A percentile compares a stretch with the other conserved stretches of the same genome.
Evolutionary conservation across 1,139 yeast species (phyloP).

Genomic region (Yamadazyma diospyri): DNA sequence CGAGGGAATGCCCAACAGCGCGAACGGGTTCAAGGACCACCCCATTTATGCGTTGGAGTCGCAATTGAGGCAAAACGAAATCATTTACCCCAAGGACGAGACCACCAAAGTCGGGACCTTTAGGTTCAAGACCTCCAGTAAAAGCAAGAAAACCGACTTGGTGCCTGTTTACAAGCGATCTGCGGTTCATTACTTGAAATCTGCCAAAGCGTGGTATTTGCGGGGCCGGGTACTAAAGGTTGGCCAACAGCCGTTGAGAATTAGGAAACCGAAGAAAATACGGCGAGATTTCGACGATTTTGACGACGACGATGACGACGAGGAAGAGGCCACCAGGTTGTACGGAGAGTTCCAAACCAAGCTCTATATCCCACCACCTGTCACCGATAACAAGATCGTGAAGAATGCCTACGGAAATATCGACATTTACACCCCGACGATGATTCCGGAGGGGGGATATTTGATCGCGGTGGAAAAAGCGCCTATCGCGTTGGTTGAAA

Average conservation of each 20-base stretch:
- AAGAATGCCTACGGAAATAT: slow-evolving; percentile 80
- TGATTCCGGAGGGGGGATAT: slow-evolving; percentile 83
- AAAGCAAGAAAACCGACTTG: slow-evolving; percentile 30
- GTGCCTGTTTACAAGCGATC: slow-evolving; percentile 64
- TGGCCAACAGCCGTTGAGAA: slow-evolving; percentile 66
- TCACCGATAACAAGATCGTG: slow-evolving; percentile 61
- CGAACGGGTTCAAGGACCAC: slow-evolving; percentile 81
- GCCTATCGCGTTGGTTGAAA: slow-evolving; percentile 47
- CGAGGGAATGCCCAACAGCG: slow-evolving; percentile 86
- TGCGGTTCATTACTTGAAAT: slow-evolving; percentile 59
- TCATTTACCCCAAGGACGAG: slow-evolving; percentile 63
- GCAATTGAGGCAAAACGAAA: slow-evolving; percentile 69
- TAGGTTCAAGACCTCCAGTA: slow-evolving; percentile 28
- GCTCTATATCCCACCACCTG: slow-evolving; percentile 61
- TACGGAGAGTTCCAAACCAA: slow-evolving; percentile 81
- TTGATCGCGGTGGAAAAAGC: slow-evolving; percentile 31
- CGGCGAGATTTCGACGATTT: slow-evolving; percentile 22
- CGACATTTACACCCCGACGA: slow-evolving; percentile 69
- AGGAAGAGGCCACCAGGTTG: slow-evolving; percentile 44
- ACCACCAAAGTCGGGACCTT: slow-evolving; percentile 64
- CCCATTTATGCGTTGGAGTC: slow-evolving; percentile 82
- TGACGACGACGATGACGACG: slow-evolving; percentile 45
- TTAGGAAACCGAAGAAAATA: slow-evolving; percentile 17
- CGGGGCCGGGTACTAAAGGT: slow-evolving; percentile 70
- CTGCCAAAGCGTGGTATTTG: slow-evolving; percentile 86